Conservation (phyloP, 2,329 filamentous ascomycete genomes). For the Whalleya microplaca region DNA sequence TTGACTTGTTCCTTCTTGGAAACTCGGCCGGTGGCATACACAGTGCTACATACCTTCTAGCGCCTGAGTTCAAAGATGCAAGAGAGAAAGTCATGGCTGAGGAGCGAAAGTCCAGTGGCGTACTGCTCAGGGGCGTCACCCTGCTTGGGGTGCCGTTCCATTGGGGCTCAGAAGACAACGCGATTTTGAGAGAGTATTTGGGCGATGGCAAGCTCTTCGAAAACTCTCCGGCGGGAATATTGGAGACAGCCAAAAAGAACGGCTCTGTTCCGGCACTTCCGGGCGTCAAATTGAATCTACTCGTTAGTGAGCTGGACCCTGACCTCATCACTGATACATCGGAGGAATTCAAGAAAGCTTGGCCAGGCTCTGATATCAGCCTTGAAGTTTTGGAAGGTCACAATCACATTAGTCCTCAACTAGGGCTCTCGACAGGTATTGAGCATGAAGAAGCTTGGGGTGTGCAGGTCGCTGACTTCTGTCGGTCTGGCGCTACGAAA, state of each 20-base stretch:
- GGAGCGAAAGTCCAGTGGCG: constrained; percentile 12
- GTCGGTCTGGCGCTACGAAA: constrained; percentile 19
- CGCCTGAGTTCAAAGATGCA: constrained; percentile 25
- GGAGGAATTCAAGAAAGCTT: constrained; percentile 28
- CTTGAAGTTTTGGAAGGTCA: constrained; percentile 32
- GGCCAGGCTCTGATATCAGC: constrained; percentile 23
- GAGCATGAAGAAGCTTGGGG: constrained; percentile 38
- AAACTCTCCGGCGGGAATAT: constrained; percentile 26
- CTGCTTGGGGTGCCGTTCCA: constrained; percentile 34
- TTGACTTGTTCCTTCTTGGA: constrained; percentile 43
- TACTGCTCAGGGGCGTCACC: constrained; percentile 27
- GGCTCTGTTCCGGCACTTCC: constrained; percentile 19
- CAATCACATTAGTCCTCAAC: constrained; percentile 37
- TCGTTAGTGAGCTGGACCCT: constrained; percentile 35
- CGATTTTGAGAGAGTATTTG: constrained; percentile 27
- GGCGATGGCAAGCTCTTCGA: constrained; percentile 28
- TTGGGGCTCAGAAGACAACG: constrained; percentile 27
- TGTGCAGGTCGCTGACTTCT: constrained; percentile 31
- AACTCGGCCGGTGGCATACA: constrained; percentile 47
- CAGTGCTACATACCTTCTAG: constrained; percentile 41
- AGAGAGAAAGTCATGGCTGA: constrained; percentile 15
- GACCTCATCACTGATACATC: constrained; percentile 27
- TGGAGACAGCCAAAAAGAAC: constrained; percentile 24
- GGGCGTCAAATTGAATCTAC: constrained; percentile 26
- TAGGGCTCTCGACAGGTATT: constrained; percentile 32